Conservation (phyloP, 208 protist genomes). For the Leishmania arabica region DNA sequence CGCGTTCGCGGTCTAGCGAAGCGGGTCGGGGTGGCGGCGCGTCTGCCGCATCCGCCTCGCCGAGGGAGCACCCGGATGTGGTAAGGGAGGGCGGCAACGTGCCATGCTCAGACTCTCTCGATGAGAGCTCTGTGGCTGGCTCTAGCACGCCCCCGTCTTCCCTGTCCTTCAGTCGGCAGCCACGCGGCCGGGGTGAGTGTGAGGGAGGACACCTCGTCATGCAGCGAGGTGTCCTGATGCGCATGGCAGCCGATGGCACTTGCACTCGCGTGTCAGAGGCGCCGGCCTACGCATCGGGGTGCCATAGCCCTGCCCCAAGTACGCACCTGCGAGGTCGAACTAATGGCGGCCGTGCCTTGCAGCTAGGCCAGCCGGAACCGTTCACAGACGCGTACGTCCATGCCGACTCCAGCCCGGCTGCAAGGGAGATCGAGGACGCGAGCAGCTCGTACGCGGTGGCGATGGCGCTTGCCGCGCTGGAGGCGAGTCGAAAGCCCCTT, state of each 20-base stretch:
- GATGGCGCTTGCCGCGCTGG: constrained; percentile 30
- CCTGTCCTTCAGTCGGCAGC: constrained; percentile 5
- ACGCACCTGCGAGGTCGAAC: neutral
- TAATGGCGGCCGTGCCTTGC: neutral
- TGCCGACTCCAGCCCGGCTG: neutral
- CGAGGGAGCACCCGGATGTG: neutral
- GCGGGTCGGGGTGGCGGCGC: neutral
- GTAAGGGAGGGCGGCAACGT: neutral
- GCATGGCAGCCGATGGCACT: constrained; percentile 30
- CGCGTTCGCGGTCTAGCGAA: constrained; percentile 12
- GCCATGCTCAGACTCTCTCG: constrained; percentile 4
- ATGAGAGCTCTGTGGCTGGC: constrained; percentile 15
- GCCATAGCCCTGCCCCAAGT: neutral
- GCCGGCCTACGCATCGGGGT: neutral
- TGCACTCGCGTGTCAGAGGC: constrained; percentile 19
- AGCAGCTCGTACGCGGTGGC: constrained; percentile 10
- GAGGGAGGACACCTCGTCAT: constrained; percentile 46
- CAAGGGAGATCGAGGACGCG: neutral
- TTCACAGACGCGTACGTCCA: neutral
- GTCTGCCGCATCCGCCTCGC: neutral
- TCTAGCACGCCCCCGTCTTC: constrained; percentile 28
- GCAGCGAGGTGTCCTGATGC: constrained; percentile 51
- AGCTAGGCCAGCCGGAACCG: neutral
- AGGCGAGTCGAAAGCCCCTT: constrained; percentile 32
- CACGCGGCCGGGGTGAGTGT: neutral